Base-by-base conservation (phyloP, 2,329 filamentous ascomycete species). In the Fusarium papillatum region DNA sequence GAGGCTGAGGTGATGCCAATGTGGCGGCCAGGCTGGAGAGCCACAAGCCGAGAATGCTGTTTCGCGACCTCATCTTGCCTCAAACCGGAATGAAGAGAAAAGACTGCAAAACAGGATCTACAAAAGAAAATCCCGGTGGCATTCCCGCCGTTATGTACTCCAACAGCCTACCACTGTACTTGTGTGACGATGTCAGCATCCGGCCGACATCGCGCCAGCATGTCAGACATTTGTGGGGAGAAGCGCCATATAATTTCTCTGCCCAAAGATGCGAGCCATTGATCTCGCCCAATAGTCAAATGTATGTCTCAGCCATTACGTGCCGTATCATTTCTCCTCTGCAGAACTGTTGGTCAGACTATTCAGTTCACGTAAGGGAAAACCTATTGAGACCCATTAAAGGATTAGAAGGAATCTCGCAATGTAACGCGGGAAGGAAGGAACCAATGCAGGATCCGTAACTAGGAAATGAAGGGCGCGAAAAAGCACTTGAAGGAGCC, bases 221-320 rank as follows among this genome's bases (percentile, higher is more conserved):
- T 29, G 57, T 61, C 59, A 61, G 59, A 61, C 19, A 61, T 61
- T 61, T 61, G 38, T 61, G 38, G 59, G 59, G 50, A 57, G 29
- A 22, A 57, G 19, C 50, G 50, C 50, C 50, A 57, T 57, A 57
- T 34, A 57, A 57, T 57, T 57, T 57, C 29, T 31, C 19, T 34
- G 31, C 13, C 29, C 50, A 34, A 34, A 57, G 50, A 57, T 34
- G 29, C 29, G 29, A 57, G 50, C 50, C 50, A 57, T 17, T 57
- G 50, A 57, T 57, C 13, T 4, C 19, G 19, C 50, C n/a, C 11
- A 29, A 57, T 34, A 22, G 50, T 34, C 17, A 29, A 22, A 22
- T 57, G 50, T 57, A 57, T 57, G 50, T 57, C 50, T 57, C 50
- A 57, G 50, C 50, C 50, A 34, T 34, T n/a, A 22, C 50, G 19